Conservation (phyloP, 306 rosid species). For the Sindora glabra region DNA sequence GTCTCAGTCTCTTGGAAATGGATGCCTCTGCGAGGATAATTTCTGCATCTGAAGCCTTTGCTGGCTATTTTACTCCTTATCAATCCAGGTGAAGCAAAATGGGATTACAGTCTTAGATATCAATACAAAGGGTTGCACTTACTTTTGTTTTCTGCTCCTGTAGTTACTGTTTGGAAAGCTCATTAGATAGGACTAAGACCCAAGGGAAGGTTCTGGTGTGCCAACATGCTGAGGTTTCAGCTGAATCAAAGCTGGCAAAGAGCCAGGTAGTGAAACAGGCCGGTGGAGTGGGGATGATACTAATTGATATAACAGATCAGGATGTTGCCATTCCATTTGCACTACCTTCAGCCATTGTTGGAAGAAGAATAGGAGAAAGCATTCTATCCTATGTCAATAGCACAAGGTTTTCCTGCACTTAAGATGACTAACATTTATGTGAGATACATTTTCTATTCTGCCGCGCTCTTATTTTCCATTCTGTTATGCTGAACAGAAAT, state of each 20-base stretch:
- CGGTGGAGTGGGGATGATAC: conserved; percentile 77
- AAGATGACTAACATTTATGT: conserved; percentile 6
- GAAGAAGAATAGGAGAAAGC: conserved; percentile 27
- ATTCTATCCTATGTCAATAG: conserved; percentile 45
- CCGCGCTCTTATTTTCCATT: conserved; percentile 18
- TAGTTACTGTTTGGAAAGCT: conserved; percentile 71
- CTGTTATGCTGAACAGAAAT: conserved; percentile 26
- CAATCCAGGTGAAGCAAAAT: conserved; percentile 92
- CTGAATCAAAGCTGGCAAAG: conserved; percentile 58
- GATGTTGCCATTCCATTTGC: conserved; percentile 58
- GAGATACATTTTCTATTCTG: conserved; percentile 1
- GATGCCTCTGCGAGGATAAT: conserved; percentile 45
- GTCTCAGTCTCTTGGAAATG: conserved; percentile 57
- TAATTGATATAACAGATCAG: conserved; percentile 47
- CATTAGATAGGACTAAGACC: conserved; percentile 59
- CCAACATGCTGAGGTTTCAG: conserved; percentile 50
- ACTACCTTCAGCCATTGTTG: conserved; percentile 67
- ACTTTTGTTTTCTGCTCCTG: conserved; percentile 19
- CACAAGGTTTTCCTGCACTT: conserved; percentile 35
- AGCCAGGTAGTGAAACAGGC: conserved; percentile 56
- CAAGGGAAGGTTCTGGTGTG: conserved; percentile 75
- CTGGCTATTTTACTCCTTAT: conserved; percentile 77
- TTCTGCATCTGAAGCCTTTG: conserved; percentile 61
- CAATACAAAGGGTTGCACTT: conserved; percentile 16
- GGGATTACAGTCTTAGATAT: conserved; percentile 30